phyloP scores from a whole-genome alignment of 495 filamentous ascomycete genomes.

The Penicillium atrosanguineum region DNA sequence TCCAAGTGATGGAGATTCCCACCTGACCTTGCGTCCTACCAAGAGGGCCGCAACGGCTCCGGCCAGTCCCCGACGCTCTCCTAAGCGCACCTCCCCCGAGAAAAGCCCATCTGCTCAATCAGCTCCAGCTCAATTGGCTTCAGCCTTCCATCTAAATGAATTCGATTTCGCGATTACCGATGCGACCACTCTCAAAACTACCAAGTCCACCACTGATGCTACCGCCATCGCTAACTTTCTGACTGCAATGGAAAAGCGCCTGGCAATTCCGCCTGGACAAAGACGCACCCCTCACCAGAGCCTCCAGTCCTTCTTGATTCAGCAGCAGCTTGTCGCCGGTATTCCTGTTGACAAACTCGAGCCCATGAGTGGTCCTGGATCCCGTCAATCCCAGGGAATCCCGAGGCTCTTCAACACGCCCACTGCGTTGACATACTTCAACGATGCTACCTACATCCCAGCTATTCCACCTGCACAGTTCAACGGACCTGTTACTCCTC shows the following conservation, averaged over 20 bases:
- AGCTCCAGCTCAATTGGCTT: not conserved
- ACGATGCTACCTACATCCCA: not conserved
- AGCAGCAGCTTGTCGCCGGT: conserved; percentile 31
- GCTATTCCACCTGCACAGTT: conserved; percentile 1
- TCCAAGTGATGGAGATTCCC: not conserved
- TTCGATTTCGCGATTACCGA: not conserved
- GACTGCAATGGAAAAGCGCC: not conserved
- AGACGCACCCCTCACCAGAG: not conserved
- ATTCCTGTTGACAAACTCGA: conserved; percentile 25
- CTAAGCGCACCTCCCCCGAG: not conserved
- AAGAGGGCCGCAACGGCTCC: not conserved
- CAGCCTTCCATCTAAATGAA: not conserved
- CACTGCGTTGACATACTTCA: not conserved
- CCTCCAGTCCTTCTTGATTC: conserved; percentile 31
- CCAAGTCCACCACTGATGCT: not conserved
- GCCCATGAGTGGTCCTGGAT: conserved; percentile 10
- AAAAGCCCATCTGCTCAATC: not conserved
- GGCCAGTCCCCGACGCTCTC: not conserved
- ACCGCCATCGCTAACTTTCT: not conserved
- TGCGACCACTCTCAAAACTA: not conserved
- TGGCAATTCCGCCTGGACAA: not conserved
- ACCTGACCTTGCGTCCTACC: too few relatives aligned
- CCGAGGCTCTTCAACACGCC: not conserved
- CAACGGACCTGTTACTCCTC: not conserved
- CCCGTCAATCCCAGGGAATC: not conserved